Base-by-base conservation (phyloP, 805 yeast genomes). In the Ogataea saltuana region DNA sequence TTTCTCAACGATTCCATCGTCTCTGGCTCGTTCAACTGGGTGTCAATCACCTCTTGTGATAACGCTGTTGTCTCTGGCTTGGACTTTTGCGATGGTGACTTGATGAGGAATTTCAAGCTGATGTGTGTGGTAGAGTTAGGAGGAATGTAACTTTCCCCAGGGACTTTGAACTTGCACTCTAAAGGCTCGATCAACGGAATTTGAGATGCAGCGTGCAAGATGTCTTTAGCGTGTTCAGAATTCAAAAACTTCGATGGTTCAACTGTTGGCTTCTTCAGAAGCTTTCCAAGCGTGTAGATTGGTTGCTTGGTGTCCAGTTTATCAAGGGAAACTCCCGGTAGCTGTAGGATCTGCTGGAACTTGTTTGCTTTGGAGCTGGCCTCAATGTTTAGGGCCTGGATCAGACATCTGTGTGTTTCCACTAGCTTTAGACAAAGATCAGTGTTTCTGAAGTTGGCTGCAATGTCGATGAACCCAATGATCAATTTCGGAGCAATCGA, bases 81-180 rank as follows among this genome's bases (percentile, higher is more conserved):
- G n/a, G 77, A 69, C 58, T 83, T 83, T 47, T 81, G 85, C 29
- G 74, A 74, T 6, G 91, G 81, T 2, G 95, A 86, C 54, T 83
- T 81, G 29, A 88, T 78, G 33, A 87, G 63, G 45, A 85, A 83
- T 64, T 90, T 88, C 18, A 93, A 51, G 22, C 80, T 81, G 46
- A 95, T 69, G 64, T 88, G 90, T 7, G 88, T 81, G 37, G 76
- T 75, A 2, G 97, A 79, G 19, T 76, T 73, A 20, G 96, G 84
- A 0, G 89, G 79, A 21, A 86, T 81, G 22, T 69, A 69, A 12
- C 65, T 60, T 69, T 90, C 97, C 25, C 98, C 98, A 3, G 96
- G 91, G 32, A 91, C 96, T 49, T 76, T 74, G 67, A 88, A 88
- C 45, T 77, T 79, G 32, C 95, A 83, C 39, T 76, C 78, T 21